These are phyloP conservation scores for Lactifluus pinguis DNA, from an alignment of 768 basidiomycete genomes.

Conservation along the genomic window DNA sequence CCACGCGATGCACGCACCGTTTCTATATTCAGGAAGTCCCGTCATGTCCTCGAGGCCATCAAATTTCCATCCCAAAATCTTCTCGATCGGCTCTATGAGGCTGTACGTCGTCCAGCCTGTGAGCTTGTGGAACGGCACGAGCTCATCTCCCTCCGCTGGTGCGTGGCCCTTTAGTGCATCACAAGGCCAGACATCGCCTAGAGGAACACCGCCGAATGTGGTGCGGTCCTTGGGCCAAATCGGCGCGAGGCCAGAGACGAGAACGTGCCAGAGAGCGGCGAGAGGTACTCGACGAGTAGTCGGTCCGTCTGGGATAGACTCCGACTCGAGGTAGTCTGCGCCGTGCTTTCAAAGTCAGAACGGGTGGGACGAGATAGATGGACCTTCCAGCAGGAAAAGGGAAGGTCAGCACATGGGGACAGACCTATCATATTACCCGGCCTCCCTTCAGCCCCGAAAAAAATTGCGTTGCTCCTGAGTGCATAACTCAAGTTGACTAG, in stretches of 20 bases:
- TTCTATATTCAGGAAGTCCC: slow-evolving; percentile 91
- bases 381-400: neutral
- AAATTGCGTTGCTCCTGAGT: slow-evolving; percentile 50
- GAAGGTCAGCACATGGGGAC: slow-evolving; percentile 15
- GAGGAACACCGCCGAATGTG: slow-evolving; percentile 52
- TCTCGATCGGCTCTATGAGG: slow-evolving; percentile 76
- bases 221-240: slow-evolving; percentile 83
- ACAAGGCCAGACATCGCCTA: slow-evolving; percentile 96
- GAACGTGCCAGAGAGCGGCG: slow-evolving; percentile 67
- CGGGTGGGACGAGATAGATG: slow-evolving; percentile 1
- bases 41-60: slow-evolving; percentile 79
- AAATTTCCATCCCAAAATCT: slow-evolving; percentile 70
- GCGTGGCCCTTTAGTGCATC: slow-evolving; percentile 33
- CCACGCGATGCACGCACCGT: slow-evolving; percentile 42
- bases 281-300: slow-evolving; percentile 51
- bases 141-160: slow-evolving; percentile 47
- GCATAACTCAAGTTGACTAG: slow-evolving; percentile 67
- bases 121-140: slow-evolving; percentile 95
- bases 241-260: slow-evolving; percentile 73
- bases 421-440: slow-evolving; percentile 79
- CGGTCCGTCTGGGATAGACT: slow-evolving; percentile 37
- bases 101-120: slow-evolving; percentile 92
- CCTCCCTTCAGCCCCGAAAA: slow-evolving; percentile 66
- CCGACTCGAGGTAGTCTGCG: slow-evolving; percentile 58
- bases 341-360: neutral